These are phyloP conservation scores for Capsicum pubescens DNA, from an alignment of 257 asterid species.

Conservation along the genomic window DNA sequence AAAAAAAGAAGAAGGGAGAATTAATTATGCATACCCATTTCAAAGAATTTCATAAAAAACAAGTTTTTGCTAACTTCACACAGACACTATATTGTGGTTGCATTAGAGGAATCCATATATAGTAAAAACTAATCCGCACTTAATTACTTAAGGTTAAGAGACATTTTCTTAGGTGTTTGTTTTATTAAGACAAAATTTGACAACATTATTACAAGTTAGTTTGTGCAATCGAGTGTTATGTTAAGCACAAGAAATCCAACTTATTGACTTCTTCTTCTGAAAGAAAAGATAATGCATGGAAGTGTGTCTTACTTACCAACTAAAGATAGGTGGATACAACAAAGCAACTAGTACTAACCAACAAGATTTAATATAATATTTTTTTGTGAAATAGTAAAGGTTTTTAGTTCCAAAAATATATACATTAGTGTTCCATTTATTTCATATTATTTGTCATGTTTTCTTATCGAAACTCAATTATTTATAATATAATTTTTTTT, in stretches of 20 bases:
- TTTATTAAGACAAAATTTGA: neutral
- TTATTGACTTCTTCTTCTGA: neutral
- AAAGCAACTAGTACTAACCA: neutral
- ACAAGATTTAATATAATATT: neutral
- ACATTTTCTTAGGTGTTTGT: neutral
- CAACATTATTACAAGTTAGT: conserved; percentile 4
- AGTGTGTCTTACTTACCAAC: neutral
- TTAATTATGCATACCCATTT: neutral
- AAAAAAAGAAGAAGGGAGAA: neutral
- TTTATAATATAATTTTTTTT: too few species aligned
- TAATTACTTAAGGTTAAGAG: neutral
- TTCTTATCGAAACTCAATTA: too few species aligned
- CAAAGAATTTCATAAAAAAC: neutral
- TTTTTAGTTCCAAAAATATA: neutral
- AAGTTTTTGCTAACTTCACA: neutral
- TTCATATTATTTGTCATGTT: too few species aligned
- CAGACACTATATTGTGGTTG: too few species aligned
- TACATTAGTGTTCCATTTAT: neutral
- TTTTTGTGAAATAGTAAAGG: neutral
- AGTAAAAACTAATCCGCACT: neutral
- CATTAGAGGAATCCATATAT: neutral
- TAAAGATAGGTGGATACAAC: neutral
- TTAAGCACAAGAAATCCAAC: conserved; percentile 21
- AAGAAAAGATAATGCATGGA: neutral
- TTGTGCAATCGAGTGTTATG: conserved; percentile 4